phyloP scores from a whole-genome alignment of 768 basidiomycete genomes.

The Leccinum boreale region DNA sequence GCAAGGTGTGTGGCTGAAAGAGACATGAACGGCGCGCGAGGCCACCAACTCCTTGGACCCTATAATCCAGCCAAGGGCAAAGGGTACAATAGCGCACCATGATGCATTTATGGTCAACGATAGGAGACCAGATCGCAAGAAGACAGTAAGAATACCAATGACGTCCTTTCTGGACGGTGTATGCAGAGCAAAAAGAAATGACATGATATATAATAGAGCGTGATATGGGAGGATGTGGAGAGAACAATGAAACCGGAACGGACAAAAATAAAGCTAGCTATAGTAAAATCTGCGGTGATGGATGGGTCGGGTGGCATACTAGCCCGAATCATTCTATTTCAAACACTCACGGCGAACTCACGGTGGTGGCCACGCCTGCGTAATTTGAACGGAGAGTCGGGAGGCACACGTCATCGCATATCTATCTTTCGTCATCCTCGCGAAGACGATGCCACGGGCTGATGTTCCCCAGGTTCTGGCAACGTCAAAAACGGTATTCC shows the following conservation, averaged over 20 bases:
- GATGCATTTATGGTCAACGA: not conserved
- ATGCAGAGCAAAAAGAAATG: not conserved
- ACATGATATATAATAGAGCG: not conserved
- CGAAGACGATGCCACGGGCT: conserved; percentile 10
- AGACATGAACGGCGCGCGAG: not conserved
- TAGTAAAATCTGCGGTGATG: not conserved
- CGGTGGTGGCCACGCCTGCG: not conserved
- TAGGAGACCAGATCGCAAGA: not conserved
- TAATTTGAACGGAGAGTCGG: no score
- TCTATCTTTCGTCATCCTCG: not conserved
- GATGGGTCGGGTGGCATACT: not conserved
- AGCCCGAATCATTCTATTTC: not conserved
- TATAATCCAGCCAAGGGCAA: not conserved
- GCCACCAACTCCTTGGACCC: not conserved
- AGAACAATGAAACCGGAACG: not conserved
- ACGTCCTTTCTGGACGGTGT: not conserved
- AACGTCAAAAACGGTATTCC: not conserved
- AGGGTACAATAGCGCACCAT: not conserved
- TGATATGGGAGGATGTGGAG: not conserved
- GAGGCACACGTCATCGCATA: not conserved
- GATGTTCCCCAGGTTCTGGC: conserved; percentile 4
- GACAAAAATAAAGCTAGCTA: not conserved
- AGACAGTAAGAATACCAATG: not conserved
- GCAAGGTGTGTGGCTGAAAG: not conserved
- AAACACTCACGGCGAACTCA: not conserved